Evolutionary conservation across 768 basidiomycete species (phyloP).

Genomic region (Tricholoma terreum): DNA sequence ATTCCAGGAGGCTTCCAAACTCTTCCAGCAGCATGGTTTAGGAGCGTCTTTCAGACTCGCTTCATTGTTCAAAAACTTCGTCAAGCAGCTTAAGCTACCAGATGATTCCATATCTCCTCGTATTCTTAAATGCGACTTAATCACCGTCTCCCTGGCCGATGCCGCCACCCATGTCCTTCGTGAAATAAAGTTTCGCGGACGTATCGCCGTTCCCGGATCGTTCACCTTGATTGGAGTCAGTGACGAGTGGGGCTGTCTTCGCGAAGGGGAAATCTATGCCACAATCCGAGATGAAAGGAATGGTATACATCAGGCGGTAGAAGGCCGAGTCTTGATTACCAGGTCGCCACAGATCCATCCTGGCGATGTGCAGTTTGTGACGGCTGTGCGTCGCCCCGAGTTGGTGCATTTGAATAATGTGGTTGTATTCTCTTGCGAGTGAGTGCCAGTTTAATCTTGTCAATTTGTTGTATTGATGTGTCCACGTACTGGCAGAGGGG

Average conservation of each 20-base stretch:
- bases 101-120: slow-evolving; percentile 18
- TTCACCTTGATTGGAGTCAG: slow-evolving; percentile 52
- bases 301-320: slow-evolving; percentile 22
- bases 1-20: slow-evolving; percentile 33
- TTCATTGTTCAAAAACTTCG: slow-evolving; percentile 38
- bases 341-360: slow-evolving; percentile 55
- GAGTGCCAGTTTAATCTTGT: slow-evolving; percentile 5
- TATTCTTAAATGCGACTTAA: slow-evolving; percentile 31
- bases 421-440: slow-evolving; percentile 51
- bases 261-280: slow-evolving; percentile 48
- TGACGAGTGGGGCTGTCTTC: slow-evolving; percentile 46
- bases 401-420: slow-evolving; percentile 41
- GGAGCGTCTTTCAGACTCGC: slow-evolving; percentile 44
- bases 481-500: slow-evolving; percentile 28
- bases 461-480: not conserved
- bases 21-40: slow-evolving; percentile 42
- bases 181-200: slow-evolving; percentile 49
- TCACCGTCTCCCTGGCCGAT: slow-evolving; percentile 34
- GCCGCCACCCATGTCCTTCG: slow-evolving; percentile 45
- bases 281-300: slow-evolving; percentile 32
- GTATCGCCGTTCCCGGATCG: slow-evolving; percentile 46
- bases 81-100: slow-evolving; percentile 25
- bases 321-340: slow-evolving; percentile 42
- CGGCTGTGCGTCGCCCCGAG: slow-evolving; percentile 39
- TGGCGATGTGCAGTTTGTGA: slow-evolving; percentile 41